Evolutionary conservation across 2,329 filamentous ascomycete species (phyloP).

Genomic region (Xylaria sp.): DNA sequence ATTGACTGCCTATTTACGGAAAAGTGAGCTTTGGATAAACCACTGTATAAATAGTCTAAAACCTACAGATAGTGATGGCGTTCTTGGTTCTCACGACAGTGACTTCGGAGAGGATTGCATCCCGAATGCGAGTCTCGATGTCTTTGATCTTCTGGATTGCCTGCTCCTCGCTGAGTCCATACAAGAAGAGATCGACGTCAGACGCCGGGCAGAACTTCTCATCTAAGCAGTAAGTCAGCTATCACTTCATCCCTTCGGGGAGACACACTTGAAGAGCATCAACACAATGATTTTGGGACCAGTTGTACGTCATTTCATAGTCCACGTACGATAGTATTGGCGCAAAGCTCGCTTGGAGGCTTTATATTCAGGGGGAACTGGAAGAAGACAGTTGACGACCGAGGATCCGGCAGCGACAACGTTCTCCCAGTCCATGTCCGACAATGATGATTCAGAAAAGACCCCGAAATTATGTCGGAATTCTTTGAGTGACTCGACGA

Average conservation of each 20-base stretch:
- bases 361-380: constrained; percentile 71
- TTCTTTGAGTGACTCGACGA: constrained; percentile 73
- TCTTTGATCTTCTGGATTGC: constrained; percentile 85
- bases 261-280: too few relatives aligned
- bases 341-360: constrained; percentile 71
- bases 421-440: constrained; percentile 83
- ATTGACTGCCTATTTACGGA: constrained; percentile 70
- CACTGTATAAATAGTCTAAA: not conserved
- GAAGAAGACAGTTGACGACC: constrained; percentile 81
- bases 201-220: constrained; percentile 70
- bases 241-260: not conserved
- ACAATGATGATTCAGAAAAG: constrained; percentile 82
- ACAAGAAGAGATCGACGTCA: constrained; percentile 88
- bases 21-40: constrained; percentile 9
- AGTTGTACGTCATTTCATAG: not conserved
- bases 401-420: constrained; percentile 84
- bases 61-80: constrained; percentile 77
- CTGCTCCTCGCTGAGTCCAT: constrained; percentile 80
- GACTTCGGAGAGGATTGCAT: constrained; percentile 83
- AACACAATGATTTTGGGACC: too few relatives aligned
- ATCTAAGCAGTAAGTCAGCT: constrained; percentile 33
- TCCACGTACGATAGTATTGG: constrained; percentile 81
- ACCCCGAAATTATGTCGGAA: constrained; percentile 84
- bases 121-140: constrained; percentile 79
- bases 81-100: constrained; percentile 88